Base-by-base conservation (phyloP, 345 rosid species). In the Dipteronia dyeriana region DNA sequence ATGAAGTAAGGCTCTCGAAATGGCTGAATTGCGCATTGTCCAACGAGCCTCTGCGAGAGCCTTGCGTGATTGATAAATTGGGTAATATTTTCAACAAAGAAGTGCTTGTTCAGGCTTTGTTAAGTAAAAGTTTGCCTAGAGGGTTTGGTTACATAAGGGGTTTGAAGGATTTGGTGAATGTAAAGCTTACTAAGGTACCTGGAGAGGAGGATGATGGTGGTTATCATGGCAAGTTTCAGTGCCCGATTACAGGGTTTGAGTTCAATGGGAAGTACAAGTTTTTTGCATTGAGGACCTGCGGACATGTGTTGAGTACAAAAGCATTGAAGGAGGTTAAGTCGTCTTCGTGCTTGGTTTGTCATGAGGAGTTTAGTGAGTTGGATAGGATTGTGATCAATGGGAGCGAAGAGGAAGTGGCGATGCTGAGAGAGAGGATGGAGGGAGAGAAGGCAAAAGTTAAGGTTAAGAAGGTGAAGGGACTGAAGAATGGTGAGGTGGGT, bases 271-370 rank as follows among this genome's bases (percentile, higher is more conserved):
- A 83, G 85, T 89, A 88, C 29, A 97, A 82, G 80, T 97, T 94
- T 84, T 88, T 87, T 25, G 89, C 91, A 0, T 54, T 97, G 86
- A 90, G 83, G 76, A 86, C 82, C 43, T 96, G 99, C 9, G 99
- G 98, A 45, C 98, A 96, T 78, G 97, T 96, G 72, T 68, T 96
- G 90, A 96, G 99, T 74, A 79, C 94, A 3, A 96, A 94, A 85
- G 98, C 97, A 1, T 80, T 94, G 89, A 94, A 92, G 82, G 97
- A 92, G 80, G 95, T 96, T 71, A 96, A 92, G 82, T 91, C 97
- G 17, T 89, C 92, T 0, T 80, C 94, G 7, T 96, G 99, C 74
- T 81, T 96, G 88, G 94, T 96, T 70, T 96, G 99, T 75, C 97
- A 92, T 12, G 79, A 84, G 84, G 97, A 88, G 72, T 92, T 88